These are phyloP conservation scores for Turritis glabra DNA, from an alignment of 345 rosid species.

Conservation along the genomic window DNA sequence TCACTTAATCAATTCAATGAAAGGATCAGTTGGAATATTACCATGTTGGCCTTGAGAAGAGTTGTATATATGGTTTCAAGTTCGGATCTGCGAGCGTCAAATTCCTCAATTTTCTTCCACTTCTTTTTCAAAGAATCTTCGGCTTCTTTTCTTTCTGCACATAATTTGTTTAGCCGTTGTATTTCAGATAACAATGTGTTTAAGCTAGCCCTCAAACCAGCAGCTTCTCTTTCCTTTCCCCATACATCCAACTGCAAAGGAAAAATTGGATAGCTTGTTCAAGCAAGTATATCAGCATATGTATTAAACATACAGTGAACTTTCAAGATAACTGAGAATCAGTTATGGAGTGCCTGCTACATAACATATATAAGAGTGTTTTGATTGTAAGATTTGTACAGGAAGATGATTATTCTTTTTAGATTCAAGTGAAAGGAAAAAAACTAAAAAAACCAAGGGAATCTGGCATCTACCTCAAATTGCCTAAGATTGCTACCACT, in stretches of 20 bases:
- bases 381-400: not conserved
- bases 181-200: constrained; percentile 80
- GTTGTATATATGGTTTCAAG: constrained; percentile 82
- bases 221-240: constrained; percentile 91
- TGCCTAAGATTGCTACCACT: constrained; percentile 72
- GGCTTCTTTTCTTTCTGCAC: constrained; percentile 92
- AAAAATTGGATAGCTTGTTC: constrained; percentile 9
- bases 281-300: constrained; percentile 28
- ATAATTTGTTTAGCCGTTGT: constrained; percentile 71
- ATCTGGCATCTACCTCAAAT: constrained; percentile 59
- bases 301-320: not conserved
- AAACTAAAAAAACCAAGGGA: not conserved
- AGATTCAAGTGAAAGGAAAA: constrained; percentile 14
- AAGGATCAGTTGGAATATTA: constrained; percentile 33
- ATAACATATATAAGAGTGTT: not conserved
- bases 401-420: not conserved
- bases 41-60: constrained; percentile 83
- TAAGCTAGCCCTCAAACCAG: constrained; percentile 85
- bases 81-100: constrained; percentile 89
- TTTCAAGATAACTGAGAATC: not conserved
- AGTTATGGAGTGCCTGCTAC: not conserved
- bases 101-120: constrained; percentile 96
- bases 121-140: constrained; percentile 85
- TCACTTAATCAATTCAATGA: not conserved
- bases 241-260: constrained; percentile 80